Evolutionary conservation across 768 basidiomycete genomes (phyloP), one percentile per base, ranked within the genome.

Genomic region (Mycena metata): DNA sequence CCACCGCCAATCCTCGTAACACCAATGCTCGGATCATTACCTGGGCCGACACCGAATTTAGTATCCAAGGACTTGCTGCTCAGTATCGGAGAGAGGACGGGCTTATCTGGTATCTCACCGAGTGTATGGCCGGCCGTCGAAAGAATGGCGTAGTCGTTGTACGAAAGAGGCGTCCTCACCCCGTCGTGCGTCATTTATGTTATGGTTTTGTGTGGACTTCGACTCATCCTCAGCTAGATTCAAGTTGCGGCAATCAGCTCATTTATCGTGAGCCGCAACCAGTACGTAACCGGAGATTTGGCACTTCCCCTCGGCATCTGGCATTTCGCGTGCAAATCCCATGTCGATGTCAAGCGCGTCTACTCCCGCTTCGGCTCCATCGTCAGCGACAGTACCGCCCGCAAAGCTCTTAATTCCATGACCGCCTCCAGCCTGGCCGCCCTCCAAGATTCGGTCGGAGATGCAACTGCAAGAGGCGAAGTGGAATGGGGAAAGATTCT

Each of bases 311-410:
- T 75, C 1, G 74, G 72, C 13, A 55, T 74, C 17, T 75, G 71
- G 72, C 73, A 69, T 16, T n/a, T n/a, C n/a, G n/a, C n/a, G n/a
- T n/a, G n/a, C n/a, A n/a, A n/a, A n/a, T n/a, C n/a, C n/a, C n/a
- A n/a, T n/a, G n/a, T n/a, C n/a, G n/a, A n/a, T n/a, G n/a, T n/a
- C n/a, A n/a, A n/a, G n/a, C n/a, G n/a, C 74, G 72, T 73, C 5
- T 69, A 70, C 33, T 69, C 68, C 42, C 67, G 72, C 16, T 66
- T 74, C 33, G 74, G 75, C 16, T 66, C 71, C 26, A 57, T 45
- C 45, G 72, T 76, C 33, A 65, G 26, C 10, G 50, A 54, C 30
- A 33, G 30, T 11, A 33, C 51, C 11, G 51, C 51, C 7, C 51
- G 51, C 30, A 54, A 54, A 8, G 51, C 51, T 6, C 11, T 54